Percentiles rank a stretch among this genome's conserved stretches.
phyloP scores from a whole-genome alignment of 2,329 filamentous ascomycete species.

The Phyllosticta citrichinensis region DNA sequence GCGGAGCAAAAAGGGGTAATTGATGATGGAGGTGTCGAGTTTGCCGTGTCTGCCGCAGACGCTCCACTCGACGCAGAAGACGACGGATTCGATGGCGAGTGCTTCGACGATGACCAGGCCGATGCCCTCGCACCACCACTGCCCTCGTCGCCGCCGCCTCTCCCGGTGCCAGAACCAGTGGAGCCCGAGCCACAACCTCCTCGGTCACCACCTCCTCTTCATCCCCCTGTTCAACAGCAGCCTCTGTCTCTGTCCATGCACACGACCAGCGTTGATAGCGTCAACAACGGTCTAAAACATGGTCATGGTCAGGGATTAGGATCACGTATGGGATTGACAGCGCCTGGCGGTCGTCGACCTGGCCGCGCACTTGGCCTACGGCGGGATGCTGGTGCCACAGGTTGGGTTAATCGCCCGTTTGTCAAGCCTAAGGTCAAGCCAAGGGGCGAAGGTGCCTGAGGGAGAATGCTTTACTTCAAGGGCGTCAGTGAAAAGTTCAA shows the following conservation, averaged over 20 bases:
- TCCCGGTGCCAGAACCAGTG: background rate
- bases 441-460: background rate
- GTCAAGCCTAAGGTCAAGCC: background rate
- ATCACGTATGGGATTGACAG: background rate
- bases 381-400: background rate
- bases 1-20: background rate
- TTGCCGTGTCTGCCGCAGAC: background rate
- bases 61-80: conserved; percentile 12
- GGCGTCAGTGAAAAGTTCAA: background rate
- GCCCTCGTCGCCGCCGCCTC: background rate
- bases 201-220: too few species aligned
- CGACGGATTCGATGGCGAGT: too few species aligned
- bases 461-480: too few species aligned
- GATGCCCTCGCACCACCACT: background rate
- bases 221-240: background rate
- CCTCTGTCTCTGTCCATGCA: background rate
- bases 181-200: too few species aligned
- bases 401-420: background rate
- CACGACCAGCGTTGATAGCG: background rate
- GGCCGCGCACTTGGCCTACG: background rate
- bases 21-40: background rate
- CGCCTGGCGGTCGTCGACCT: background rate
- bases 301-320: too few species aligned
- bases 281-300: background rate
- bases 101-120: background rate